phyloP scores from a whole-genome alignment of 2,329 filamentous ascomycete species.

The Coniosporium tulheliwenetii region DNA sequence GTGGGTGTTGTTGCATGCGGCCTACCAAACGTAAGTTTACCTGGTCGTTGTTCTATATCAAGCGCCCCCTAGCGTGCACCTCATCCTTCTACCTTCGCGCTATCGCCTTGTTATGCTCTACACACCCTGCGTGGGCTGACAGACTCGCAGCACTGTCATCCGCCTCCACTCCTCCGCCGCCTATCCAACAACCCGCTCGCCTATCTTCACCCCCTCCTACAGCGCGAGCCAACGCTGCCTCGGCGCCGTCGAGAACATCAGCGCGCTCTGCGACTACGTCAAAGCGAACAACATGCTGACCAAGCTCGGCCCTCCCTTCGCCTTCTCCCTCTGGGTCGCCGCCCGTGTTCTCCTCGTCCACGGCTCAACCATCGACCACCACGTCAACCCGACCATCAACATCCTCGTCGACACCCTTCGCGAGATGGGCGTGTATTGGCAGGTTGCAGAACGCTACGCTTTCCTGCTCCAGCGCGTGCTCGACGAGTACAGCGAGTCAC shows the following conservation, averaged over 20 bases:
- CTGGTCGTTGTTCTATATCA: background rate
- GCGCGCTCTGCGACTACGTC: conserved; percentile 63
- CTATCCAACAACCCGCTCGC: conserved; percentile 76
- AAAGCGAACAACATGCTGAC: conserved; percentile 57
- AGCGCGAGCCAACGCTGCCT: conserved; percentile 73
- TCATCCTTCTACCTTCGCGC: background rate
- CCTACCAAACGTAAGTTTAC: conserved; percentile 58
- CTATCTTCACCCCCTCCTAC: conserved; percentile 80
- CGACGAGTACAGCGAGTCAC: conserved; percentile 70
- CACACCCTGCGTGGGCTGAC: conserved; percentile 8
- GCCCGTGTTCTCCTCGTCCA: conserved; percentile 78
- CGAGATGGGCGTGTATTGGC: conserved; percentile 72
- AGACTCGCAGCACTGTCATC: conserved; percentile 50
- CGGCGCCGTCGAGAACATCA: conserved; percentile 68
- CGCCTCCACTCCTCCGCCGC: conserved; percentile 82
- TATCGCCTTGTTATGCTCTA: background rate
- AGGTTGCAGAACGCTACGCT: conserved; percentile 70
- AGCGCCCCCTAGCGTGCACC: background rate
- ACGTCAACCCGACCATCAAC: conserved; percentile 61
- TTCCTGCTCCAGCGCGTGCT: conserved; percentile 67
- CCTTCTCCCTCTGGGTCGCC: conserved; percentile 85
- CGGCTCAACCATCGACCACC: conserved; percentile 76
- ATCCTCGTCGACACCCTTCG: conserved; percentile 71
- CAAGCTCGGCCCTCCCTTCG: conserved; percentile 78
- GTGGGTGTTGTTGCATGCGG: conserved; percentile 83